Percentiles rank a stretch among this genome's conserved stretches.
Evolutionary conservation across 1,139 yeast genomes (phyloP).

Genomic region (Candida smagusa): DNA sequence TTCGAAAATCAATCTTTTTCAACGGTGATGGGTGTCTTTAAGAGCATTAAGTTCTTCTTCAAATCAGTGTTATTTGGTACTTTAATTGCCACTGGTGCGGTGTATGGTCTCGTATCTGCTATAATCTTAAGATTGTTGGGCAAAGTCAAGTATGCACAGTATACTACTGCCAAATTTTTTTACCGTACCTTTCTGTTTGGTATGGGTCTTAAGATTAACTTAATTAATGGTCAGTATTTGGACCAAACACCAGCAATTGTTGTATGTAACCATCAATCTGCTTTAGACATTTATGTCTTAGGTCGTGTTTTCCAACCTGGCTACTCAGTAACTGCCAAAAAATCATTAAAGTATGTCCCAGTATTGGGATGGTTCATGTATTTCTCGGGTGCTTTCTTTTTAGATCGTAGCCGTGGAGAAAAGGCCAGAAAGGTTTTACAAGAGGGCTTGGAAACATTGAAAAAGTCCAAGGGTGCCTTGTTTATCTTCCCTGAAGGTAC

Average conservation of each 20-base stretch:
- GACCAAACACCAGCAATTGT: conserved; percentile 78
- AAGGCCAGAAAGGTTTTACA: conserved; percentile 75
- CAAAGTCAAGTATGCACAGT: conserved; percentile 78
- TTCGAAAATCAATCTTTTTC: not conserved
- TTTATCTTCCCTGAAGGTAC: conserved; percentile 97
- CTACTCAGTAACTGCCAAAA: conserved; percentile 91
- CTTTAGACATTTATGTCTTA: conserved; percentile 74
- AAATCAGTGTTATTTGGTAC: conserved; percentile 54
- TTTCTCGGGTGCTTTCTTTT: conserved; percentile 84
- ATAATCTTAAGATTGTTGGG: conserved; percentile 64
- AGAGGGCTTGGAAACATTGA: conserved; percentile 60
- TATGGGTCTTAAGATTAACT: conserved; percentile 66
- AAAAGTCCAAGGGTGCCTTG: conserved; percentile 60
- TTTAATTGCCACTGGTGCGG: conserved; percentile 56
- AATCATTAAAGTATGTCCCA: conserved; percentile 81
- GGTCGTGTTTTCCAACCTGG: conserved; percentile 85
- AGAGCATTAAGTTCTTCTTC: conserved; percentile 45
- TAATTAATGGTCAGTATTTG: conserved; percentile 52
- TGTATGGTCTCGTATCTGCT: conserved; percentile 78
- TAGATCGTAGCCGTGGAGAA: conserved; percentile 77
- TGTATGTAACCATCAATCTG: conserved; percentile 89
- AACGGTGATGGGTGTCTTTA: conserved; percentile 8
- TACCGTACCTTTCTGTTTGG: conserved; percentile 56
- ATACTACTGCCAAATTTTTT: conserved; percentile 84
- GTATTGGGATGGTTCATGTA: conserved; percentile 95